Percentiles rank a stretch among this genome's conserved stretches.
Evolutionary conservation across 2,329 filamentous ascomycete species (phyloP).

Genomic region (Exophiala phaeomuriformis): DNA sequence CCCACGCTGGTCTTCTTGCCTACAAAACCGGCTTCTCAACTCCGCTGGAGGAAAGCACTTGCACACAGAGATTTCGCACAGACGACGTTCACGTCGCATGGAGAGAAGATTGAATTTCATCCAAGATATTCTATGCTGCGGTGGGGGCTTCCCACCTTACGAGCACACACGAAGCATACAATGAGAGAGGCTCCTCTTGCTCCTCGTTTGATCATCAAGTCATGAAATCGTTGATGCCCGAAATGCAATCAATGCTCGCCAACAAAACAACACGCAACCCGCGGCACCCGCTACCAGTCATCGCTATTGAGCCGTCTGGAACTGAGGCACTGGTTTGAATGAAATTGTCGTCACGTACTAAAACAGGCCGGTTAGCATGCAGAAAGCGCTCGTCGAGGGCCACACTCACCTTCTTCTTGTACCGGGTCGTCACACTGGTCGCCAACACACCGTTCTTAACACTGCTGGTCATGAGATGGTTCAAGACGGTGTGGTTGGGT

Average conservation of each 20-base stretch:
- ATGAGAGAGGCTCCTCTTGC: background rate
- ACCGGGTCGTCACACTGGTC: slow-evolving; percentile 93
- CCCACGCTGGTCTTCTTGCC: slow-evolving; percentile 83
- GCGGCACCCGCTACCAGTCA: background rate
- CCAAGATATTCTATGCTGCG: background rate
- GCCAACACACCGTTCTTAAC: slow-evolving; percentile 95
- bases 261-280: background rate
- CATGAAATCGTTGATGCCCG: slow-evolving; percentile 1
- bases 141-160: background rate
- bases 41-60: slow-evolving; percentile 70
- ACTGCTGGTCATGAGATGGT: slow-evolving; percentile 93
- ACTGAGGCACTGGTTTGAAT: slow-evolving; percentile 72
- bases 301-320: slow-evolving; percentile 6
- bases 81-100: slow-evolving; percentile 75
- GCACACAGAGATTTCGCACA: slow-evolving; percentile 74
- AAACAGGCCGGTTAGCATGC: slow-evolving; percentile 2
- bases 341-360: slow-evolving; percentile 97
- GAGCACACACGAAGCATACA: background rate
- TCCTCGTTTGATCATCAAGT: background rate
- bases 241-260: background rate
- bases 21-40: slow-evolving; percentile 73
- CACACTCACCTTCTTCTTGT: slow-evolving; percentile 66
- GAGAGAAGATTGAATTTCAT: slow-evolving; percentile 50
- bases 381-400: background rate
- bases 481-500: slow-evolving; percentile 94